A percentile compares a stretch with the other conserved stretches of the same genome.
Conservation (phyloP, 495 filamentous ascomycete genomes). For the Aspergillus cavernicola region DNA sequence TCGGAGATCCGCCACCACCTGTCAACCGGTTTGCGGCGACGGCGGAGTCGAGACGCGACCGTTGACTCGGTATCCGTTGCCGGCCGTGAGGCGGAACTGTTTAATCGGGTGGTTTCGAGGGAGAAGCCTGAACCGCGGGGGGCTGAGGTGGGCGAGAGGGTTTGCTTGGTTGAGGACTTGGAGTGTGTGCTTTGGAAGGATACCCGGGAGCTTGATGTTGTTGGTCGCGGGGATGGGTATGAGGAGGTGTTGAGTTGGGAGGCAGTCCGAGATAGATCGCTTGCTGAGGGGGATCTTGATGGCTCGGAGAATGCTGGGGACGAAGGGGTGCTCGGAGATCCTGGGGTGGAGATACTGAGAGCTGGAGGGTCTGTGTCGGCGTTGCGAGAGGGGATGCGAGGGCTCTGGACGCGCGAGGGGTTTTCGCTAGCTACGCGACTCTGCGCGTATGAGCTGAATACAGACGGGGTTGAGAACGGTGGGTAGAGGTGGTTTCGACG, state of each 20-base stretch:
- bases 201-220: slow-evolving; percentile 35
- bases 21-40: slow-evolving; percentile 58
- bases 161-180: slow-evolving; percentile 29
- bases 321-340: slow-evolving; percentile 42
- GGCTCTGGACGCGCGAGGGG: slow-evolving; percentile 42
- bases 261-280: slow-evolving; percentile 6
- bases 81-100: slow-evolving; percentile 27
- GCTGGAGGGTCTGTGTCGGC: slow-evolving; percentile 25
- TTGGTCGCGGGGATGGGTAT: slow-evolving; percentile 35
- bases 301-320: slow-evolving; percentile 23
- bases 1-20: slow-evolving; percentile 99
- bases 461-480: slow-evolving; percentile 78
- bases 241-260: slow-evolving; percentile 23
- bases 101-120: slow-evolving; percentile 25
- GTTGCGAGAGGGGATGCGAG: slow-evolving; percentile 30
- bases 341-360: slow-evolving; percentile 33
- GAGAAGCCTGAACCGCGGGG: slow-evolving; percentile 26
- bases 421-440: slow-evolving; percentile 52
- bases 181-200: slow-evolving; percentile 37
- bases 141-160: slow-evolving; percentile 23
- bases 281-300: slow-evolving; percentile 10
- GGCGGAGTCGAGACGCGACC: slow-evolving; percentile 38
- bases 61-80: slow-evolving; percentile 24
- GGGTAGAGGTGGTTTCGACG: slow-evolving; percentile 74
- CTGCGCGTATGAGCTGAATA: slow-evolving; percentile 65